A percentile compares a stretch with the other conserved stretches of the same genome.
These are phyloP conservation scores for Blakeslea trispora DNA, from an alignment of 371 early-diverging fungal species.

Conservation along the genomic window DNA sequence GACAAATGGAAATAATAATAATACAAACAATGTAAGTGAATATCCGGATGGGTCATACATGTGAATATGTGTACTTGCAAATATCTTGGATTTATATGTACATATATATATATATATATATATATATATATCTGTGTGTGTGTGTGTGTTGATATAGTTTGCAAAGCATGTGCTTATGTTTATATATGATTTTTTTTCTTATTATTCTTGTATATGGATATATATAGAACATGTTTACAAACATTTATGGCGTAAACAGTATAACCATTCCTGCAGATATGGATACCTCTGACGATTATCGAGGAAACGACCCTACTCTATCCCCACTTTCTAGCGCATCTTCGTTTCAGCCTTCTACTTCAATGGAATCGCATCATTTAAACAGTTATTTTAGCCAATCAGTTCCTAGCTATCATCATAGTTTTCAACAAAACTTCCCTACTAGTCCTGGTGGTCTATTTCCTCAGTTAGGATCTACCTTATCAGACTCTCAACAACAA, in stretches of 20 bases:
- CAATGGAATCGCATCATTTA: constrained; percentile 16
- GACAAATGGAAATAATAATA: neutral
- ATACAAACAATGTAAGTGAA: neutral
- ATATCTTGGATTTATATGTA: too few relatives aligned
- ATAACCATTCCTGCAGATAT: constrained; percentile 42
- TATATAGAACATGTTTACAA: constrained; percentile 12
- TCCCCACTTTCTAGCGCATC: constrained; percentile 23
- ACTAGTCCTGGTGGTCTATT: constrained; percentile 21
- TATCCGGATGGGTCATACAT: neutral
- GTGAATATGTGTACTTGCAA: neutral
- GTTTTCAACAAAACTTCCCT: constrained; percentile 11
- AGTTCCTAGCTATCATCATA: constrained; percentile 23
- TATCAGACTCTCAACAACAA: constrained; percentile 22
- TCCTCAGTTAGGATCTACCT: constrained; percentile 25
- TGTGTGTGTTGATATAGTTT: too few relatives aligned
- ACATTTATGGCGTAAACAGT: constrained; percentile 32
- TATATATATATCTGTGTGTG: too few relatives aligned
- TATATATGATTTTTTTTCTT: neutral
- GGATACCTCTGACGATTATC: constrained; percentile 32
- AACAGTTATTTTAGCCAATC: constrained; percentile 30
- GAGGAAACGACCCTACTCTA: constrained; percentile 11
- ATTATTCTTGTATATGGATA: neutral
- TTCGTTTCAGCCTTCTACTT: constrained; percentile 26
- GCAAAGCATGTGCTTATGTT: too few relatives aligned
- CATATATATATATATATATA: too few relatives aligned